Percentiles rank a stretch among this genome's conserved stretches.
These are phyloP conservation scores for Xylaria sp. DNA, from an alignment of 2,329 filamentous ascomycete genomes.

Conservation along the genomic window DNA sequence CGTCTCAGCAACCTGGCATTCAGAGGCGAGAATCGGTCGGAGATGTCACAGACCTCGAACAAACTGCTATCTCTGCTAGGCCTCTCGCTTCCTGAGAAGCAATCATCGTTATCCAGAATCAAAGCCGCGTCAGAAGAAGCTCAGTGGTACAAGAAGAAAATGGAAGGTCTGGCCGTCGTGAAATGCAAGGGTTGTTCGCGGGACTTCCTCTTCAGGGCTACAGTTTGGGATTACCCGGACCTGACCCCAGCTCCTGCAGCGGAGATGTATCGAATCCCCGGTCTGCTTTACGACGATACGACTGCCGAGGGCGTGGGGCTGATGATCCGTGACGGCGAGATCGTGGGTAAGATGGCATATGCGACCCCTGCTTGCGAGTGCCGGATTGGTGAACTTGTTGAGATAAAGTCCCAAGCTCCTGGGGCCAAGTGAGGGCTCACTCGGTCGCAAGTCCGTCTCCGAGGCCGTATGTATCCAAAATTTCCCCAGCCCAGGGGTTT, in stretches of 20 bases:
- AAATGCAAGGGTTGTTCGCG: slow-evolving; percentile 15
- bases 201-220: slow-evolving; percentile 14
- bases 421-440: background rate
- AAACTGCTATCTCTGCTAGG: slow-evolving; percentile 12
- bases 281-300: slow-evolving; percentile 20
- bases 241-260: background rate
- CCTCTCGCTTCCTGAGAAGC: slow-evolving; percentile 18
- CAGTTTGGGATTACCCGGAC: slow-evolving; percentile 12
- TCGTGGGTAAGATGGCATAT: slow-evolving; percentile 22
- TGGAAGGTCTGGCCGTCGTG: slow-evolving; percentile 13
- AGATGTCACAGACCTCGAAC: slow-evolving; percentile 9
- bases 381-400: slow-evolving; percentile 12
- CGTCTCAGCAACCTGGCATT: slow-evolving; percentile 3
- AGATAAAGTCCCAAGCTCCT: slow-evolving; percentile 10
- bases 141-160: slow-evolving; percentile 18
- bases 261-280: slow-evolving; percentile 19
- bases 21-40: slow-evolving; percentile 6
- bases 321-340: slow-evolving; percentile 11
- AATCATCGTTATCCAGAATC: slow-evolving; percentile 19
- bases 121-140: slow-evolving; percentile 19
- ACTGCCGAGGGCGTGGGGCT: slow-evolving; percentile 12
- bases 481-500: too few relatives aligned
- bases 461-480: too few relatives aligned
- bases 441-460: too few relatives aligned
- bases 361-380: slow-evolving; percentile 19